phyloP scores from a whole-genome alignment of 164 flowering plant genomes.

The Piper betle region DNA sequence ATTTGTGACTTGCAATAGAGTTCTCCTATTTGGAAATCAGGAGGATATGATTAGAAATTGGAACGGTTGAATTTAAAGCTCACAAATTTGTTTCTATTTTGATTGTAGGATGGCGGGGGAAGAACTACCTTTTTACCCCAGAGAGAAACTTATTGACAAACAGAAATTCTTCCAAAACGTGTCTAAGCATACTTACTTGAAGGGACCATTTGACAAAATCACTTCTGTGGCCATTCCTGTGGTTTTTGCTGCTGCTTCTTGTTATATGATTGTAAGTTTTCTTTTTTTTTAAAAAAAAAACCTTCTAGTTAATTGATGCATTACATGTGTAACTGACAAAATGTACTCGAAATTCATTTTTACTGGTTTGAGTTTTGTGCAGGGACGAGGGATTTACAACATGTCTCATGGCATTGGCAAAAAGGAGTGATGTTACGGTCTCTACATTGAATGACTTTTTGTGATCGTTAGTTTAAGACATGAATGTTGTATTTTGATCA shows the following conservation, averaged over 20 bases:
- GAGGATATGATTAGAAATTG: too few relatives aligned
- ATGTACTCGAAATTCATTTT: too few relatives aligned
- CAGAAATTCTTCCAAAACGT: conserved; percentile 47
- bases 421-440: conserved; percentile 77
- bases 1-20: too few relatives aligned
- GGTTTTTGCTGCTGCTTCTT: conserved; percentile 37
- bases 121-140: conserved; percentile 48
- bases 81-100: too few relatives aligned
- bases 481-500: too few relatives aligned
- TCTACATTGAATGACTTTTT: too few relatives aligned
- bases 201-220: conserved; percentile 54
- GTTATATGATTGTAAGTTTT: conserved; percentile 42
- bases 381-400: conserved; percentile 74
- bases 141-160: conserved; percentile 55
- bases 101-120: conserved; percentile 17
- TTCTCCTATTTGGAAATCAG: too few relatives aligned
- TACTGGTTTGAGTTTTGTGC: conserved; percentile 5
- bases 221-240: conserved; percentile 66
- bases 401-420: conserved; percentile 83
- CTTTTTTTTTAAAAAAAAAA: not conserved
- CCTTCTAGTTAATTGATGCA: not conserved
- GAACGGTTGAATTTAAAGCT: too few relatives aligned
- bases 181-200: conserved; percentile 50
- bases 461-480: too few relatives aligned
- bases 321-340: not conserved